Base-by-base conservation (phyloP, 2,329 filamentous ascomycete species). In the Colletotrichum sp. region DNA sequence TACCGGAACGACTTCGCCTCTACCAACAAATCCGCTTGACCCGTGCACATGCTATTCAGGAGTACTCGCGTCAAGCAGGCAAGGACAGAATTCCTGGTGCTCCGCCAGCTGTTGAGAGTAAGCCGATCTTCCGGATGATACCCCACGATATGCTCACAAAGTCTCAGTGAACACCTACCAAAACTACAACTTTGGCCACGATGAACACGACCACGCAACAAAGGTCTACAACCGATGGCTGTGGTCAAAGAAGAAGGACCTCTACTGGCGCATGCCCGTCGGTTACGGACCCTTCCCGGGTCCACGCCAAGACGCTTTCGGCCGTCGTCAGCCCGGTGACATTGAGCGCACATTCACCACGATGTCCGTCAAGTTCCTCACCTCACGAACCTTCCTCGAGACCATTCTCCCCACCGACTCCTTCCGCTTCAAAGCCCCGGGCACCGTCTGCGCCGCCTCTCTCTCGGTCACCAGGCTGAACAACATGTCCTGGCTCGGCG, bases 401-500 rank as follows among this genome's bases (percentile, higher is more conserved):
- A 89, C 86, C 3, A 81, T 90, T 0, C 85, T 90, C 24, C 88
- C 89, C 0, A 86, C 82, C 6, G 78, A 79, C 0, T 80, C 81
- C 0, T 89, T 86, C 73, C 80, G 80, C 18, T 90, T 90, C 80
- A 83, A 79, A 10, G 82, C 79, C 7, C 85, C 87, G 0, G 86
- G 84, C 6, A 89, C 88, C 0, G 80, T 89, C 2, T 87, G 86
- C 2, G 82, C 84, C 15, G 88, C 86, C 2, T 88, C 83, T 32
- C 84, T 87, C 69, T 85, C 83, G 0, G 82, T 83, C 24, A 90
- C 81, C 0, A 86, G 85, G 2, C 81, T 91, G 4, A 81, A 84
- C 49, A 88, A 88, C 1, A 88, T 93, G 86, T 85, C 89, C 34
- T 93, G 92, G 91, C 87, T 94, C 0, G 91, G 90, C 5, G 92